These are phyloP conservation scores for Panaeolus papilionaceus DNA, from an alignment of 768 basidiomycete genomes.

Conservation along the genomic window DNA sequence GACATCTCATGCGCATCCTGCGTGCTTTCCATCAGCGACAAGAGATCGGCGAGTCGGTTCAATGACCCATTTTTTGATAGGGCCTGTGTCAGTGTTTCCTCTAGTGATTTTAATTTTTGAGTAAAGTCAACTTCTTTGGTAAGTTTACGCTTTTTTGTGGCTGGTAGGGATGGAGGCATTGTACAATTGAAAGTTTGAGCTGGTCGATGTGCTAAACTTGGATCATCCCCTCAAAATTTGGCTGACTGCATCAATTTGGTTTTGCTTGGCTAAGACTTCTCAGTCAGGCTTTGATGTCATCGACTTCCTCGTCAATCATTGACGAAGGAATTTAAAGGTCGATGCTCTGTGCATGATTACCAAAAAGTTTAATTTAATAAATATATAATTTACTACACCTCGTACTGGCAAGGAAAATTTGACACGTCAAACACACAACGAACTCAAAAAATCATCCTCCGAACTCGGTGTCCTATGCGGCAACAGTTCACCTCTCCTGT, in stretches of 20 bases:
- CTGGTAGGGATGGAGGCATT: constrained; percentile 43
- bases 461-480: too few species aligned
- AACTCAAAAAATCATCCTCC: too few species aligned
- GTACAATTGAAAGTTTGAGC: not conserved
- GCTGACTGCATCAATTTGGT: constrained; percentile 4
- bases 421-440: too few species aligned
- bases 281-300: too few species aligned
- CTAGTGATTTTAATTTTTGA: constrained; percentile 51
- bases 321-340: too few species aligned
- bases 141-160: constrained; percentile 59
- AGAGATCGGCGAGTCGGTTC: constrained; percentile 79
- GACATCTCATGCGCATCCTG: constrained; percentile 62
- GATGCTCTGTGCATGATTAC: too few species aligned
- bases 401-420: too few species aligned
- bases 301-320: too few species aligned
- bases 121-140: constrained; percentile 34
- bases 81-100: constrained; percentile 60
- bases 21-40: constrained; percentile 57
- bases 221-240: not conserved
- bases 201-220: too few species aligned
- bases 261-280: not conserved
- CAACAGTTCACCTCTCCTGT: too few species aligned
- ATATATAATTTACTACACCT: too few species aligned
- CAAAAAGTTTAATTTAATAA: too few species aligned
- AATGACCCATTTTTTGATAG: constrained; percentile 64